Conservation (phyloP, 805 yeast species). For the Saturnispora sanitii region DNA sequence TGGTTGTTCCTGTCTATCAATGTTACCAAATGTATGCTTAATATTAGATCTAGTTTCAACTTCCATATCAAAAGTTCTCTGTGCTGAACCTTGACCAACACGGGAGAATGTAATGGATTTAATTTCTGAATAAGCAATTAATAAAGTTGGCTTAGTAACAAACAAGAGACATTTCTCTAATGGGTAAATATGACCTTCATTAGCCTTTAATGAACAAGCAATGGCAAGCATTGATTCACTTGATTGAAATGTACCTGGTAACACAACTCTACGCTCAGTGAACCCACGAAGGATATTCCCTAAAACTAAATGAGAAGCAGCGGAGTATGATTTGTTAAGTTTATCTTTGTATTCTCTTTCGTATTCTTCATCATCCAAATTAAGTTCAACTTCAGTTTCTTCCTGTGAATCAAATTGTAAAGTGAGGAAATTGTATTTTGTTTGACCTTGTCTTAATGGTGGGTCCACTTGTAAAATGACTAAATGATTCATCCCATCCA, state of each 20-base stretch:
- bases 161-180: slow-evolving; percentile 85
- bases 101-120: slow-evolving; percentile 74
- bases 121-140: slow-evolving; percentile 80
- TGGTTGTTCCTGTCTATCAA: slow-evolving; percentile 82
- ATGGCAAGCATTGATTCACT: slow-evolving; percentile 77
- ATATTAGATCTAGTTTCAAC: slow-evolving; percentile 56
- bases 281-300: slow-evolving; percentile 84
- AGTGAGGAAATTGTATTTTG: slow-evolving; percentile 86
- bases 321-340: slow-evolving; percentile 59
- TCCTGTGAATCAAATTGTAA: slow-evolving; percentile 86
- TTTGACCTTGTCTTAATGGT: slow-evolving; percentile 96
- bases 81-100: slow-evolving; percentile 70
- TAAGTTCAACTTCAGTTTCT: slow-evolving; percentile 82
- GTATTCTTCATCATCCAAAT: slow-evolving; percentile 74
- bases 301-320: slow-evolving; percentile 77
- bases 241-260: slow-evolving; percentile 75
- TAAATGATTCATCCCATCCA: slow-evolving; percentile 86
- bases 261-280: slow-evolving; percentile 74
- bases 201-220: slow-evolving; percentile 86
- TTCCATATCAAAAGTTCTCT: slow-evolving; percentile 90
- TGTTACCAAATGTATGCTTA: slow-evolving; percentile 78
- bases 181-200: slow-evolving; percentile 90
- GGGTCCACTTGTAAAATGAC: slow-evolving; percentile 90
- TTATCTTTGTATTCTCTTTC: slow-evolving; percentile 65
- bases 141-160: slow-evolving; percentile 88